Percentiles rank a stretch among this genome's conserved stretches.
These are phyloP conservation scores for Tetrahymena borealis DNA, from an alignment of 73 alveolate species.

Conservation along the genomic window DNA sequence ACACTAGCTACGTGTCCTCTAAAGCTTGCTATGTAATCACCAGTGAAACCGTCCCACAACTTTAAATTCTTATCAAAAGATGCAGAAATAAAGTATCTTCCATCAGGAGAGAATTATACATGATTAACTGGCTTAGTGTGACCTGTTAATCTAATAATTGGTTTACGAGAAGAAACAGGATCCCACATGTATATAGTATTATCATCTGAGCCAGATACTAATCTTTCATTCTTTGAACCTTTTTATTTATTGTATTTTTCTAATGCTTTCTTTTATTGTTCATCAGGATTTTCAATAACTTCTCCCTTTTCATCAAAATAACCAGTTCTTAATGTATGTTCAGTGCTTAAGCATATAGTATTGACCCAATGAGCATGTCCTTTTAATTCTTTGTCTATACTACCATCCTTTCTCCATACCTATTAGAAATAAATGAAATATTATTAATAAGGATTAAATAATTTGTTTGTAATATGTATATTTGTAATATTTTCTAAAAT, in stretches of 20 bases:
- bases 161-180: slow-evolving; percentile 66
- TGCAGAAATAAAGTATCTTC: slow-evolving; percentile 95
- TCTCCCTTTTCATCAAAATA: slow-evolving; percentile 67
- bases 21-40: slow-evolving; percentile 85
- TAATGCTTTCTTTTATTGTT: slow-evolving; percentile 59
- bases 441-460: too few relatives aligned
- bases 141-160: slow-evolving; percentile 96
- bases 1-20: slow-evolving; percentile 98
- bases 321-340: slow-evolving; percentile 68
- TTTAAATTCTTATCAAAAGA: slow-evolving; percentile 94
- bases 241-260: slow-evolving; percentile 66
- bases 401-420: slow-evolving; percentile 85
- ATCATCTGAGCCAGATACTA: slow-evolving; percentile 98
- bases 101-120: slow-evolving; percentile 94
- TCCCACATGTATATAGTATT: slow-evolving; percentile 95
- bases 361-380: slow-evolving; percentile 97
- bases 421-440: too few relatives aligned
- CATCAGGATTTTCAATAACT: slow-evolving; percentile 50
- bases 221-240: slow-evolving; percentile 80
- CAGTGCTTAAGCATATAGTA: slow-evolving; percentile 53
- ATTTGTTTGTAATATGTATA: too few relatives aligned
- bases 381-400: slow-evolving; percentile 67
- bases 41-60: slow-evolving; percentile 98
- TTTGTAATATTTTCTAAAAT: too few relatives aligned
- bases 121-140: slow-evolving; percentile 93